Evolutionary conservation across 352 stramenopile species (phyloP).

Genomic region (Pythium sukuiense): DNA sequence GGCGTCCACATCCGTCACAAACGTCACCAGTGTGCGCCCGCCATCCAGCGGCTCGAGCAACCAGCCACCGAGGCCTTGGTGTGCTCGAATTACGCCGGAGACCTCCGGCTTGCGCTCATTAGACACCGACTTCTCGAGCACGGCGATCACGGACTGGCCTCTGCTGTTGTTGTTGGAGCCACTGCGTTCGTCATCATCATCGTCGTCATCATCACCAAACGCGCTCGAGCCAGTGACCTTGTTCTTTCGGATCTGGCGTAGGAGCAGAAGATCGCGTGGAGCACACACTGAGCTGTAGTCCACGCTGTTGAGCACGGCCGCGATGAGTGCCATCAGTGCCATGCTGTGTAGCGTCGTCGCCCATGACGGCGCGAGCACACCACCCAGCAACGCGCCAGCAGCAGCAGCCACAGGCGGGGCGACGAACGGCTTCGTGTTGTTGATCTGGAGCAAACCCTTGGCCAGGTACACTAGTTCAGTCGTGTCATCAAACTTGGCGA

Average conservation of each 20-base stretch:
- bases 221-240: constrained; percentile 26
- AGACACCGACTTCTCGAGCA: constrained; percentile 80
- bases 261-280: constrained; percentile 63
- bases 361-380: constrained; percentile 45
- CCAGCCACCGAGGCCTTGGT: constrained; percentile 71
- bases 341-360: constrained; percentile 47
- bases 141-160: constrained; percentile 52
- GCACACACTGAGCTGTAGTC: constrained; percentile 51
- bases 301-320: constrained; percentile 42
- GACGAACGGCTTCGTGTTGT: constrained; percentile 48
- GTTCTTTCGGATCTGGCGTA: constrained; percentile 68
- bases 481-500: constrained; percentile 74
- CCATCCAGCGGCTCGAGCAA: constrained; percentile 71
- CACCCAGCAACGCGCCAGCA: constrained; percentile 39
- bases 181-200: constrained; percentile 27
- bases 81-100: constrained; percentile 46
- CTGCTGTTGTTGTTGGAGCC: not conserved
- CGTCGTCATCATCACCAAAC: constrained; percentile 37
- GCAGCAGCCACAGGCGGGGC: constrained; percentile 47
- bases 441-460: constrained; percentile 45
- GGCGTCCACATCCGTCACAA: constrained; percentile 72
- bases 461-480: constrained; percentile 75
- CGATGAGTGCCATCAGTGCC: constrained; percentile 47
- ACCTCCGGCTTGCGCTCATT: constrained; percentile 66
- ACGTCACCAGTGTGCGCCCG: constrained; percentile 58